Conservation (phyloP, 805 yeast genomes). For the Hanseniaspora meyeri region DNA sequence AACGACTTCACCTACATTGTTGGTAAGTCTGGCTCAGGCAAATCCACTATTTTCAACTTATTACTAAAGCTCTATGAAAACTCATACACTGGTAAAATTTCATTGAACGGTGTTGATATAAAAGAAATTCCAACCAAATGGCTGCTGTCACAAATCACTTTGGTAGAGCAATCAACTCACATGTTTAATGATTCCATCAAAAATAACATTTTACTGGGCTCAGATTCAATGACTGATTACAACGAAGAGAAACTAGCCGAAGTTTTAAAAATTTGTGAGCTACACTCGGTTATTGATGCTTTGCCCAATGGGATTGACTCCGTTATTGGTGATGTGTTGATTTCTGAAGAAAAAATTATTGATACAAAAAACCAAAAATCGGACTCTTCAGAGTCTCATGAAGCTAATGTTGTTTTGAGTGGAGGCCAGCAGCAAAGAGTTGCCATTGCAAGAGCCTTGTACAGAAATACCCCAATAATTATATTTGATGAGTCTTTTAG, state of each 20-base stretch:
- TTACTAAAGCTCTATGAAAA: conserved; percentile 47
- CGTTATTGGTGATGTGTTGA: conserved; percentile 27
- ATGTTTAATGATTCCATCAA: conserved; percentile 52
- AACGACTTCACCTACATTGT: conserved; percentile 49
- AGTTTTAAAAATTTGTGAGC: conserved; percentile 42
- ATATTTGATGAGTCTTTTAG: conserved; percentile 78
- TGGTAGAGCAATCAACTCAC: conserved; percentile 60
- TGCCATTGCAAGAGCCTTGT: conserved; percentile 68
- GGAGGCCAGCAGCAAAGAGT: conserved; percentile 89
- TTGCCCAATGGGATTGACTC: conserved; percentile 49
- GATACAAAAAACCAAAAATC: not conserved
- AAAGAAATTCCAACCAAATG: conserved; percentile 34
- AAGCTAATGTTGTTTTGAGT: conserved; percentile 40
- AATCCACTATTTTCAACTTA: conserved; percentile 64
- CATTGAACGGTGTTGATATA: conserved; percentile 43
- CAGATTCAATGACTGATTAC: conserved; percentile 18
- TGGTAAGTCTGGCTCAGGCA: conserved; percentile 89
- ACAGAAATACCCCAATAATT: conserved; percentile 62
- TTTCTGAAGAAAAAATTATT: not conserved
- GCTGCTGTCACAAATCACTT: conserved; percentile 51
- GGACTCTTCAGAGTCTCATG: not conserved
- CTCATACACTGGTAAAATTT: conserved; percentile 39
- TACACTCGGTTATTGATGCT: conserved; percentile 37
- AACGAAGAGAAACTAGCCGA: conserved; percentile 24
- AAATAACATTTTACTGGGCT: conserved; percentile 52